A percentile compares a stretch with the other conserved stretches of the same genome.
Evolutionary conservation across 208 protist genomes (phyloP).

Genomic region (Endotrypanum monterogeii): DNA sequence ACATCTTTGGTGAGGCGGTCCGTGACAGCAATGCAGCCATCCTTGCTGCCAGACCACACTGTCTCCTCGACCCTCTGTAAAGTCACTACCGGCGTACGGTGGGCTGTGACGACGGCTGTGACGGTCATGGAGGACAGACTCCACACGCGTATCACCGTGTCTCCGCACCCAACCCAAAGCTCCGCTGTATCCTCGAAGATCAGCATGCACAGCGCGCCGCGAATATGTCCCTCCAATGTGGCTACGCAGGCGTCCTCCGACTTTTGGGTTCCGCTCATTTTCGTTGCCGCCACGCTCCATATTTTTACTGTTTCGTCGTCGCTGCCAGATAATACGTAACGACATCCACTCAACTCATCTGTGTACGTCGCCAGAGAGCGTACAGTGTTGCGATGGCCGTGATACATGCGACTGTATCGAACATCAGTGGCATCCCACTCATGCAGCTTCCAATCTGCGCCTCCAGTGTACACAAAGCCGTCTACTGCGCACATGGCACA

Average conservation of each 20-base stretch:
- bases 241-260: slow-evolving; percentile 50
- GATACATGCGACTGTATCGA: slow-evolving; percentile 59
- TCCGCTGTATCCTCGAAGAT: slow-evolving; percentile 44
- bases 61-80: slow-evolving; percentile 52
- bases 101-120: slow-evolving; percentile 42
- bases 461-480: slow-evolving; percentile 64
- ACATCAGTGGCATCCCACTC: slow-evolving; percentile 58
- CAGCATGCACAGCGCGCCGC: slow-evolving; percentile 38
- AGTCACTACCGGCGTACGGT: slow-evolving; percentile 51
- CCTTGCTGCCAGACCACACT: slow-evolving; percentile 77
- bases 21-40: slow-evolving; percentile 58
- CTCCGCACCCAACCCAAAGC: slow-evolving; percentile 69
- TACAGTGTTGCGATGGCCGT: slow-evolving; percentile 63
- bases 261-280: slow-evolving; percentile 11
- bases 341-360: slow-evolving; percentile 34
- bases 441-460: slow-evolving; percentile 76
- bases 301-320: slow-evolving; percentile 68
- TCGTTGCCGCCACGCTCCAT: slow-evolving; percentile 46
- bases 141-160: slow-evolving; percentile 65
- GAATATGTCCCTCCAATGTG: slow-evolving; percentile 43
- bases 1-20: slow-evolving; percentile 49
- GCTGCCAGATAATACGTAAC: slow-evolving; percentile 56
- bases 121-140: slow-evolving; percentile 40
- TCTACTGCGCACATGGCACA: slow-evolving; percentile 41
- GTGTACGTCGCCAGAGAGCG: slow-evolving; percentile 47